Conservation (phyloP, 495 filamentous ascomycete species). For the Oidiodendron maius region DNA sequence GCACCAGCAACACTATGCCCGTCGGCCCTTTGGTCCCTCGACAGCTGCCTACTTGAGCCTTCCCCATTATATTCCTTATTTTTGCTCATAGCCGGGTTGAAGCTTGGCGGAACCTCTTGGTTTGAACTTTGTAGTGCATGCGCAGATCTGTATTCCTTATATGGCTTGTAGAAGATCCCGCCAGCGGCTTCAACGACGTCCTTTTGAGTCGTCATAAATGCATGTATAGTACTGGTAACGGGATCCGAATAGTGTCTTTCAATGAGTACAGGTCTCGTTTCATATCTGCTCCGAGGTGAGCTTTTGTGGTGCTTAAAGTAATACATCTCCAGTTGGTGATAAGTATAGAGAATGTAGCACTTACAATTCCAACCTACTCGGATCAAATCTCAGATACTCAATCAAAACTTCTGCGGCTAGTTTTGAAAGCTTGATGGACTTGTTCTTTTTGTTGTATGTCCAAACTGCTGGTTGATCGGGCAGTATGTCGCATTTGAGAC, state of each 20-base stretch:
- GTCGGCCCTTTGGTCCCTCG: no score
- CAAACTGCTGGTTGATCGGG: conserved; percentile 25
- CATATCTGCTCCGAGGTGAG: conserved; percentile 1
- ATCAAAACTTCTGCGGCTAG: conserved; percentile 9
- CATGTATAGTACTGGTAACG: conserved; percentile 20
- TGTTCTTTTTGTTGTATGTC: conserved; percentile 4
- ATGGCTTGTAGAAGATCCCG: not conserved
- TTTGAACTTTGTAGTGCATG: not conserved
- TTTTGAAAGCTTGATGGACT: conserved; percentile 12
- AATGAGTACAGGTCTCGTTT: conserved; percentile 25
- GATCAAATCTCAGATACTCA: conserved; percentile 9
- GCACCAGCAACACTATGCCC: conserved; percentile 1
- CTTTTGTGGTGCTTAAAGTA: no score
- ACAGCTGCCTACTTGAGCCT: no score
- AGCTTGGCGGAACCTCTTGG: no score
- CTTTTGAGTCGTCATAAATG: not conserved
- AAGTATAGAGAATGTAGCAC: no score
- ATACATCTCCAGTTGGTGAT: not conserved
- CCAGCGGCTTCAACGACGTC: conserved; percentile 3
- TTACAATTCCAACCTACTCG: conserved; percentile 4
- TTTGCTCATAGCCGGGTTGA: no score
- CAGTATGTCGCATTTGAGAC: conserved; percentile 22
- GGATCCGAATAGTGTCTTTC: conserved; percentile 37
- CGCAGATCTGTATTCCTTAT: conserved; percentile 1
- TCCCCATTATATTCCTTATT: no score